Base-by-base conservation (phyloP, 2,329 filamentous ascomycete genomes). In the Beauveria varroae region DNA sequence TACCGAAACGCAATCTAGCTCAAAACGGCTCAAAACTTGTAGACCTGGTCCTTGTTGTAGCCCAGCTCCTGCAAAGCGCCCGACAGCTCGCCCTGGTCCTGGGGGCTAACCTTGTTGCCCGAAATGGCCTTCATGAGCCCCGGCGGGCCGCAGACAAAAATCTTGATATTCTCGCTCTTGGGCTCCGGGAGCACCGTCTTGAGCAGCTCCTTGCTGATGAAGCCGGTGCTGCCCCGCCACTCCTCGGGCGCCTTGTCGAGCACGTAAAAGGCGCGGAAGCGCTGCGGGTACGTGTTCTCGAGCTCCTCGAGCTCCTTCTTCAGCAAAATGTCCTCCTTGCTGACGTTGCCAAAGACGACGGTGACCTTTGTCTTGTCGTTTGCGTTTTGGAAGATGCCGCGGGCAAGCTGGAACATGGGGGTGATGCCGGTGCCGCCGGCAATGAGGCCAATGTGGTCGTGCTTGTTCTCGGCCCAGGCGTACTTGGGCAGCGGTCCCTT, bases 401-500 rank as follows among this genome's bases (percentile, higher is more conserved):
- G 91, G 66, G 86, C 81, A 51, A 99, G 86, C 81, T 99, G 95
- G 82, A 90, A 98, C 93, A 98, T 97, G 68, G 95, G 95, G 12
- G 95, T 95, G 75, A 99, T 96, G 64, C 95, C 95, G 8, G 95
- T 97, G 66, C 95, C 95, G 69, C 95, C 95, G n/a, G 93, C 91
- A 65, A 99, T 84, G 66, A 93, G 81, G 44, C 85, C 88, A 69
- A 96, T 86, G 80, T 98, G 92, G 64, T 90, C 80, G 80, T 97
- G 93, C 85, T 96, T 97, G 84, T 98, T 98, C 67, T 87, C 72
- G 58, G 85, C 73, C 93, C 93, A 98, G 37, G 85, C 77, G 77
- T 97, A 98, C 78, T 99, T 99, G 70, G 91, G 90, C 44, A 99
- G 86, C 2, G 95, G 95, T 20, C 95, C 95, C 83, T 99, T 98